phyloP scores from a whole-genome alignment of 2,329 filamentous ascomycete species.

The Hysterium pulicare region DNA sequence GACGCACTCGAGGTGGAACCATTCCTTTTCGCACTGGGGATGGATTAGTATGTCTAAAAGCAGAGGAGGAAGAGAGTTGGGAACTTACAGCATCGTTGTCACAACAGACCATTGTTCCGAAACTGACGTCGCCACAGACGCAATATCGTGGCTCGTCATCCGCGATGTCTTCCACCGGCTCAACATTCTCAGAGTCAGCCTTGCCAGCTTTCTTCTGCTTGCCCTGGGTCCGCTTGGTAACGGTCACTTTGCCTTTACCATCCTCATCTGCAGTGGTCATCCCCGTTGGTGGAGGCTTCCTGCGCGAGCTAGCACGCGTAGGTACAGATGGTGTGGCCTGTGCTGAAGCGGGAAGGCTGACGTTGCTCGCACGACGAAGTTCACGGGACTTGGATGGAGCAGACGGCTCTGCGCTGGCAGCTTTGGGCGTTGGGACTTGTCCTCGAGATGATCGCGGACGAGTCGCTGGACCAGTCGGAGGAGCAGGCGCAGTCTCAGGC shows the following conservation, averaged over 20 bases:
- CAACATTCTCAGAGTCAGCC: slow-evolving; percentile 53
- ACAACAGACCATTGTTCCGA: slow-evolving; percentile 79
- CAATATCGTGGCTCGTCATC: slow-evolving; percentile 77
- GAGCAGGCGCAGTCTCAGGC: slow-evolving; percentile 4
- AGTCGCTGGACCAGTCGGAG: slow-evolving; percentile 12
- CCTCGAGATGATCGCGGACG: slow-evolving; percentile 40
- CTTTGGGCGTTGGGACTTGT: slow-evolving; percentile 39
- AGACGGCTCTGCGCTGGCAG: slow-evolving; percentile 48
- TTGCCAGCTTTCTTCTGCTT: slow-evolving; percentile 7
- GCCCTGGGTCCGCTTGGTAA: slow-evolving; percentile 60
- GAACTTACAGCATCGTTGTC: slow-evolving; percentile 61
- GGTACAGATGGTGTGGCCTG: slow-evolving; percentile 17
- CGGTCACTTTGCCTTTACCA: slow-evolving; percentile 62
- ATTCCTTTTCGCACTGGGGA: slow-evolving; percentile 70
- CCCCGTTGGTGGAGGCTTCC: slow-evolving; percentile 70
- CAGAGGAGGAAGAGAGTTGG: background rate
- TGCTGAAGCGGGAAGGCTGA: slow-evolving; percentile 36
- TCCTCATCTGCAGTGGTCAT: slow-evolving; percentile 61
- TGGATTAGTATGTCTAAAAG: background rate
- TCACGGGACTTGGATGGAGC: slow-evolving; percentile 36
- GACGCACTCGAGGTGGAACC: slow-evolving; percentile 81
- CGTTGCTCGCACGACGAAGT: slow-evolving; percentile 46
- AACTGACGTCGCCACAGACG: slow-evolving; percentile 74
- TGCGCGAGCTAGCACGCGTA: slow-evolving; percentile 49
- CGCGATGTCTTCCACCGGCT: slow-evolving; percentile 46